phyloP scores from a whole-genome alignment of 179 eudicot species.

The Kewa caespitosa region DNA sequence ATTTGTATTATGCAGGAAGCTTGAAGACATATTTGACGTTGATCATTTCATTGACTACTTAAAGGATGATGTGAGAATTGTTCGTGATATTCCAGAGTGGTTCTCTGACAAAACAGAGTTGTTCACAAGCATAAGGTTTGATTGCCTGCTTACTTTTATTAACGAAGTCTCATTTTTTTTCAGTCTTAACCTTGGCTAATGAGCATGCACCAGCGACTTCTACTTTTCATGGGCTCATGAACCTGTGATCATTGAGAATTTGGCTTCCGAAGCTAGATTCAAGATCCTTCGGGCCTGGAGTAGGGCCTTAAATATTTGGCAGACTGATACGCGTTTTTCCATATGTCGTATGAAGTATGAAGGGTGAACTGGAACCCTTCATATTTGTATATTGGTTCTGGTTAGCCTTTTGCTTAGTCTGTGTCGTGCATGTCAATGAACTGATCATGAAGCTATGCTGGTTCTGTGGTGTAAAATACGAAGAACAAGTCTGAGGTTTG shows the following conservation, averaged over 20 bases:
- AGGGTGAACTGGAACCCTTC: not conserved
- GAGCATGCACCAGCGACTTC: not conserved
- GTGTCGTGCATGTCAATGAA: not conserved
- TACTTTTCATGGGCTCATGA: not conserved
- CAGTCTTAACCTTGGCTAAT: not conserved
- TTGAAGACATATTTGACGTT: constrained; percentile 97
- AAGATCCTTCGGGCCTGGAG: not conserved
- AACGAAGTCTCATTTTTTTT: not conserved
- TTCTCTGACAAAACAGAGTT: constrained; percentile 87
- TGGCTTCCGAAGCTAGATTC: not conserved
- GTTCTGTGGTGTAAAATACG: not conserved
- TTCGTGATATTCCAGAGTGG: constrained; percentile 98
- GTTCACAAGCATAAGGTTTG: constrained; percentile 87
- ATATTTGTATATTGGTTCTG: not conserved
- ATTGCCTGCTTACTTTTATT: not conserved
- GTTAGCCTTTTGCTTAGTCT: not conserved
- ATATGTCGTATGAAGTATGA: not conserved
- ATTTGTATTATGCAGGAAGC: constrained; percentile 58
- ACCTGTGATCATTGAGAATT: not conserved
- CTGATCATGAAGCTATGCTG: not conserved
- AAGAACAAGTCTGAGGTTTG: not conserved
- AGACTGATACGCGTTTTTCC: not conserved
- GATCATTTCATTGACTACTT: constrained; percentile 97
- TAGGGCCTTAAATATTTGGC: not conserved
- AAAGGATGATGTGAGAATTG: constrained; percentile 89